Evolutionary conservation across 78 protist species (phyloP).

Genomic region (Diacronema lutheri): DNA sequence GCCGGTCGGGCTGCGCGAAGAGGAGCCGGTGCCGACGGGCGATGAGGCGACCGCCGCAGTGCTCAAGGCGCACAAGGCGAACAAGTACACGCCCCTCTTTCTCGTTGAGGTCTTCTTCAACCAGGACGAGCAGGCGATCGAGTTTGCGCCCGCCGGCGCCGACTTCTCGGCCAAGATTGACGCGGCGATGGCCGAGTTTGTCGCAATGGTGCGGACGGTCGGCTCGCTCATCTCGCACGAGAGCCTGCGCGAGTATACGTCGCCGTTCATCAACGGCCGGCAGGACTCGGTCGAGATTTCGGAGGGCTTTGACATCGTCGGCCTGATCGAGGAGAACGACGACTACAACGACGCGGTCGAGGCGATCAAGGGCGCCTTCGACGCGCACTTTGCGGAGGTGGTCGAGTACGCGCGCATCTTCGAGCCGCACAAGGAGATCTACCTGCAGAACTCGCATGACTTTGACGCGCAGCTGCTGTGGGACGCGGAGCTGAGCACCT

Average conservation of each 20-base stretch:
- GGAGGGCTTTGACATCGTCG: conserved; percentile 7
- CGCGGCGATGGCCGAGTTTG: conserved; percentile 18
- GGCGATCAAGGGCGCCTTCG: not conserved
- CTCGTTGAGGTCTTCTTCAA: not conserved
- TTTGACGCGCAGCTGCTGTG: not conserved
- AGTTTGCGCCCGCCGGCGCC: not conserved
- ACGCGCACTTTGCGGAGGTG: conserved; percentile 9
- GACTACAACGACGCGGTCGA: not conserved
- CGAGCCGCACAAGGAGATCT: conserved; percentile 33
- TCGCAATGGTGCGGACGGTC: not conserved
- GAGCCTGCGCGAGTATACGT: not conserved
- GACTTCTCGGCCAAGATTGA: not conserved
- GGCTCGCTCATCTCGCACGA: not conserved
- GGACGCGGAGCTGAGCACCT: not conserved
- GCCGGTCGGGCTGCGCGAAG: not conserved
- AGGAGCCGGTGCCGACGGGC: not conserved
- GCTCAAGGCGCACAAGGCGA: not conserved
- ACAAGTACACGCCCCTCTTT: not conserved
- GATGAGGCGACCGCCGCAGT: not conserved
- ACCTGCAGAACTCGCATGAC: not conserved
- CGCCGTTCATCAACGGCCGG: conserved; percentile 2
- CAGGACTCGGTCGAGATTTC: not conserved
- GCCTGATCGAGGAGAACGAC: conserved; percentile 2
- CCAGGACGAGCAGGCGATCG: not conserved
- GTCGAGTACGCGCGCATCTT: conserved; percentile 18